Evolutionary conservation across 495 filamentous ascomycete species (phyloP).

Genomic region (Tuber melanosporum): DNA sequence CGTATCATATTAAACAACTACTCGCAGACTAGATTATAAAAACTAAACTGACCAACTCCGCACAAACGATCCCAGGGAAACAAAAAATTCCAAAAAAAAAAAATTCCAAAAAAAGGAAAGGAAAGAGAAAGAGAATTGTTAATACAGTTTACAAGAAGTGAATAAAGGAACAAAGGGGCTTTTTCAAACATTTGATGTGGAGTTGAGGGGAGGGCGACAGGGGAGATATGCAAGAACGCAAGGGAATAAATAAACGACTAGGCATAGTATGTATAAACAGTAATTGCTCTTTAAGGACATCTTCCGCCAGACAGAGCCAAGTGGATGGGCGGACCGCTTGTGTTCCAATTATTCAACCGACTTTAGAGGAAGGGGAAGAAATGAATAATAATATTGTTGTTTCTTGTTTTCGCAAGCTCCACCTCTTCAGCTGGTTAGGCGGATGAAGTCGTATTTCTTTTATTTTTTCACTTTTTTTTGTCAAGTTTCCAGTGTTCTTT

Average conservation of each 20-base stretch:
- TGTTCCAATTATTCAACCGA: not conserved
- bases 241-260: not conserved
- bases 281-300: not conserved
- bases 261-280: not conserved
- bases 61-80: not conserved
- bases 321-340: not conserved
- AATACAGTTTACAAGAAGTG: constrained; percentile 4
- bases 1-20: not conserved
- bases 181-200: not conserved
- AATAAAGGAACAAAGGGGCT: not conserved
- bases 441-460: not conserved
- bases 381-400: not conserved
- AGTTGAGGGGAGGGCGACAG: not conserved
- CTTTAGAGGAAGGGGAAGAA: not conserved
- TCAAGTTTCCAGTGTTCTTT: not conserved
- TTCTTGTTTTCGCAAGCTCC: not conserved
- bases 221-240: not conserved
- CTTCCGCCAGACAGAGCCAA: not conserved
- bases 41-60: not conserved
- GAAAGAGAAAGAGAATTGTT: not conserved
- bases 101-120: not conserved
- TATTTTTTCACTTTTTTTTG: not conserved
- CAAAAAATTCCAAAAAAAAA: not conserved
- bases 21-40: not conserved
- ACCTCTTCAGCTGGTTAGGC: not conserved